A percentile compares a stretch with the other conserved stretches of the same genome.
Evolutionary conservation across 1,284 basidiomycete species (phyloP).

Genomic region (Waitea zeae): DNA sequence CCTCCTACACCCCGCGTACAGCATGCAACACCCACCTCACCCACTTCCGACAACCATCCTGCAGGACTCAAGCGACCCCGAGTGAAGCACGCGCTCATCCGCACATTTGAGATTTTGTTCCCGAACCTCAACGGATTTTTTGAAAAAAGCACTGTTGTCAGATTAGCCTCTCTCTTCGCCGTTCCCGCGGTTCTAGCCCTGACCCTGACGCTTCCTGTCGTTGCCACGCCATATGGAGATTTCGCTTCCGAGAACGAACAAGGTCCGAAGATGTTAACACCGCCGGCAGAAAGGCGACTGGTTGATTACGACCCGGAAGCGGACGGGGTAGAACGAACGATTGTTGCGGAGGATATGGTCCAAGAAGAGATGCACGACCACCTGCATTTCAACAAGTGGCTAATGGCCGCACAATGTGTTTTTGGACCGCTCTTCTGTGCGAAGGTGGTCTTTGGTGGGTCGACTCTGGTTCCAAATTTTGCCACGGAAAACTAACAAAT

Average conservation of each 20-base stretch:
- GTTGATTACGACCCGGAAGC: slow-evolving; percentile 58
- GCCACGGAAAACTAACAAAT: slow-evolving; percentile 2
- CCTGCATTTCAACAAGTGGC: slow-evolving; percentile 63
- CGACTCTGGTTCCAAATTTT: slow-evolving; percentile 1
- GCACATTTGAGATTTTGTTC: slow-evolving; percentile 52
- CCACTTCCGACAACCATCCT: slow-evolving; percentile 16
- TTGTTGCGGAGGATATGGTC: slow-evolving; percentile 49
- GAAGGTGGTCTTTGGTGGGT: slow-evolving; percentile 59
- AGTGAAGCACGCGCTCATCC: slow-evolving; percentile 19
- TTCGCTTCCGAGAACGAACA: slow-evolving; percentile 16
- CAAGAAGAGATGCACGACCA: slow-evolving; percentile 44
- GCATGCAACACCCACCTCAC: slow-evolving; percentile 47
- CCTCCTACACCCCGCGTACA: too few relatives aligned
- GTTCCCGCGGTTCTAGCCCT: slow-evolving; percentile 76
- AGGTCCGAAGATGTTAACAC: slow-evolving; percentile 26
- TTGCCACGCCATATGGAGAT: slow-evolving; percentile 53
- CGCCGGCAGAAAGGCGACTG: slow-evolving; percentile 22
- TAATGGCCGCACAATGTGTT: slow-evolving; percentile 67
- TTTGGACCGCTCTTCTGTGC: slow-evolving; percentile 66
- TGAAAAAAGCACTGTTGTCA: slow-evolving; percentile 56
- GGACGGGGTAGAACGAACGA: slow-evolving; percentile 43
- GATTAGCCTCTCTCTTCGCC: slow-evolving; percentile 65
- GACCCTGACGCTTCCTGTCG: slow-evolving; percentile 85
- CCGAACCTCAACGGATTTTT: slow-evolving; percentile 72
- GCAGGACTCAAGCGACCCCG: slow-evolving; percentile 28